Percentiles rank a stretch among this genome's conserved stretches.
These are phyloP conservation scores for Fabrea salina DNA, from an alignment of 169 alveolate species.

Conservation along the genomic window DNA sequence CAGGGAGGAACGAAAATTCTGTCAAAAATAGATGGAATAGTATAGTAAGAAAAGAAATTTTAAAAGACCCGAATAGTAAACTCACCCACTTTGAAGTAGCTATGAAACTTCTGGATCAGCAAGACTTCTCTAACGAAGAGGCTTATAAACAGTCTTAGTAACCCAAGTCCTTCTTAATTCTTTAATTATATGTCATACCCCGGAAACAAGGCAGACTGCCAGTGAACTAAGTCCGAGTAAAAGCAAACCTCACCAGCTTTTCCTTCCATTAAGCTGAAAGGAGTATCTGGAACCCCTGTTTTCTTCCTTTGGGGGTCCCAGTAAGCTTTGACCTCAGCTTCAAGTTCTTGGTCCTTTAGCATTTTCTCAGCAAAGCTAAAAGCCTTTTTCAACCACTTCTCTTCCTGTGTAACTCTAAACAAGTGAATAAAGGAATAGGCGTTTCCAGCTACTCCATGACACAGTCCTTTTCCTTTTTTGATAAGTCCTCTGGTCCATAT, in stretches of 20 bases:
- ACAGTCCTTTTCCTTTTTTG: constrained; percentile 82
- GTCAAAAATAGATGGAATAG: too few relatives aligned
- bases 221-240: background rate
- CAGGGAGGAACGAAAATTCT: too few relatives aligned
- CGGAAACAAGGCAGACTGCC: background rate
- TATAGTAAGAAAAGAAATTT: too few relatives aligned
- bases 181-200: constrained; percentile 27
- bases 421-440: constrained; percentile 64
- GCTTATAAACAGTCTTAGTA: too few relatives aligned
- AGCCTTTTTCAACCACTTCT: constrained; percentile 68
- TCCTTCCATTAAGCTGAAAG: constrained; percentile 80
- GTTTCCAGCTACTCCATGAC: constrained; percentile 89
- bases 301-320: constrained; percentile 57
- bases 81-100: too few relatives aligned
- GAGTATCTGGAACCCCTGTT: constrained; percentile 66
- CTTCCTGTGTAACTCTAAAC: constrained; percentile 55
- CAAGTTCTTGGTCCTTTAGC: constrained; percentile 40
- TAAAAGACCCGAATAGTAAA: too few relatives aligned
- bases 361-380: constrained; percentile 51
- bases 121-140: too few relatives aligned
- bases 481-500: constrained; percentile 80
- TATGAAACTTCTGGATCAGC: too few relatives aligned
- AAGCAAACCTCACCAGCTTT: constrained; percentile 32
- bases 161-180: too few relatives aligned
- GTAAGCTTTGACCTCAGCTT: constrained; percentile 39